Evolutionary conservation across 2,329 filamentous ascomycete genomes (phyloP).

Genomic region (Fusarium equiseti): DNA sequence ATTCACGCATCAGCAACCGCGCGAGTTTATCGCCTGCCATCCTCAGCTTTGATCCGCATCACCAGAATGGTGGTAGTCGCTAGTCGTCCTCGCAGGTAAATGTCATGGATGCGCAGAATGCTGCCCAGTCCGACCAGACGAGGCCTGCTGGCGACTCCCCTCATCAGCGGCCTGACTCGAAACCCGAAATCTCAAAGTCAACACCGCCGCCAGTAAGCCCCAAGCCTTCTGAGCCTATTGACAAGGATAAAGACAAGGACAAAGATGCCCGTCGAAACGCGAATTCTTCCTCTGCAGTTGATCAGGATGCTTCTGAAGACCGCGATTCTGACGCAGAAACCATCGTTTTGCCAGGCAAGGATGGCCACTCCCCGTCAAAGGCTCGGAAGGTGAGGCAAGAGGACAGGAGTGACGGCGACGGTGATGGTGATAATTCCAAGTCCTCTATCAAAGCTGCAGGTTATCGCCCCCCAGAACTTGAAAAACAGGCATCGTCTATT

Average conservation of each 20-base stretch:
- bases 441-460: conserved; percentile 51
- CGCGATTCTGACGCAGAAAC: conserved; percentile 79
- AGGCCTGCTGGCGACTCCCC: conserved; percentile 68
- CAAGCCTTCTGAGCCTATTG: conserved; percentile 35
- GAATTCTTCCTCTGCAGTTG: conserved; percentile 45
- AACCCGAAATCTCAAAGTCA: conserved; percentile 39
- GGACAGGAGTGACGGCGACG: conserved; percentile 70
- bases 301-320: conserved; percentile 60
- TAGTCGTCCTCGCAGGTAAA: conserved; percentile 65
- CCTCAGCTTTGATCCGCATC: conserved; percentile 42
- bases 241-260: conserved; percentile 42
- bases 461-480: conserved; percentile 50
- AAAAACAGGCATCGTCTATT: conserved; percentile 51
- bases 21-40: conserved; percentile 47
- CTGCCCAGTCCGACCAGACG: conserved; percentile 71
- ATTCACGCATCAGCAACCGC: conserved; percentile 35
- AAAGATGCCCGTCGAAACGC: conserved; percentile 50
- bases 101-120: conserved; percentile 78
- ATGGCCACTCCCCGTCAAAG: conserved; percentile 73
- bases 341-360: conserved; percentile 74
- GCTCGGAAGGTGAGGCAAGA: conserved; percentile 74
- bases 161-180: conserved; percentile 56
- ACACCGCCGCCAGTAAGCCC: conserved; percentile 45
- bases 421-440: conserved; percentile 44
- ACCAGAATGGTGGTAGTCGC: conserved; percentile 71